phyloP scores from a whole-genome alignment of 192 early-diverging fungal species.

The Coemansia sp. region DNA sequence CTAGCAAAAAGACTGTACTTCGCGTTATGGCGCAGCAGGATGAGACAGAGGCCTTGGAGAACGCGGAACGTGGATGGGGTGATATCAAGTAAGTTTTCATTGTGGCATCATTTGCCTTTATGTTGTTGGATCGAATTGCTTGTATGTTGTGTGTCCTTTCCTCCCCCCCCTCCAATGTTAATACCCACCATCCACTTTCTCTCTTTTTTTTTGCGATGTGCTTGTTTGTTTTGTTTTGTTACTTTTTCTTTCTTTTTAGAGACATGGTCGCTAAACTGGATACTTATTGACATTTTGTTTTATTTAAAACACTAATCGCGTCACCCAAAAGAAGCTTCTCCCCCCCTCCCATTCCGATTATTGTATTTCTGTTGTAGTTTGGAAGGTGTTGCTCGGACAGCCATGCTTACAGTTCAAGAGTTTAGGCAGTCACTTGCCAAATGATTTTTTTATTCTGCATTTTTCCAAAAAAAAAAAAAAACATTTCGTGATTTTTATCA shows the following conservation, averaged over 20 bases:
- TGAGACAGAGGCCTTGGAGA: slow-evolving; percentile 72
- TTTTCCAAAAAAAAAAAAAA: too few relatives aligned
- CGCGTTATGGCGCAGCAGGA: slow-evolving; percentile 76
- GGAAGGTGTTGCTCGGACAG: slow-evolving; percentile 55
- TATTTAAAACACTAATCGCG: neutral
- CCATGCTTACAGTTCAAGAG: slow-evolving; percentile 51
- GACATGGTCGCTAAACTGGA: neutral
- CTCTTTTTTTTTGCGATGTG: neutral
- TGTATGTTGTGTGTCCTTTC: too few relatives aligned
- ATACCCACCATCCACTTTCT: neutral
- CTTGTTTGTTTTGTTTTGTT: too few relatives aligned
- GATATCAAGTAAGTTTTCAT: slow-evolving; percentile 50
- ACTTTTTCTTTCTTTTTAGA: neutral
- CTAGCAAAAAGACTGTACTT: slow-evolving; percentile 81
- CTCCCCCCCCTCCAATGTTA: too few relatives aligned
- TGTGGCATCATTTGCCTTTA: too few relatives aligned
- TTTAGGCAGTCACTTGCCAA: slow-evolving; percentile 44
- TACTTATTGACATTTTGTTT: neutral
- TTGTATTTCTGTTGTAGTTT: slow-evolving; percentile 23
- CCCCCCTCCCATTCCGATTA: too few relatives aligned
- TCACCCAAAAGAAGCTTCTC: too few relatives aligned
- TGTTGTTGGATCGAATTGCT: neutral
- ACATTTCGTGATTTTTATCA: too few relatives aligned
- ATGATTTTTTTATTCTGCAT: slow-evolving; percentile 16
- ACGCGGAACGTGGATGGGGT: slow-evolving; percentile 66